Evolutionary conservation across 371 early-diverging fungal genomes (phyloP), one percentile per base, ranked within the genome.

Genomic region (Lichtheimia hyalospora): DNA sequence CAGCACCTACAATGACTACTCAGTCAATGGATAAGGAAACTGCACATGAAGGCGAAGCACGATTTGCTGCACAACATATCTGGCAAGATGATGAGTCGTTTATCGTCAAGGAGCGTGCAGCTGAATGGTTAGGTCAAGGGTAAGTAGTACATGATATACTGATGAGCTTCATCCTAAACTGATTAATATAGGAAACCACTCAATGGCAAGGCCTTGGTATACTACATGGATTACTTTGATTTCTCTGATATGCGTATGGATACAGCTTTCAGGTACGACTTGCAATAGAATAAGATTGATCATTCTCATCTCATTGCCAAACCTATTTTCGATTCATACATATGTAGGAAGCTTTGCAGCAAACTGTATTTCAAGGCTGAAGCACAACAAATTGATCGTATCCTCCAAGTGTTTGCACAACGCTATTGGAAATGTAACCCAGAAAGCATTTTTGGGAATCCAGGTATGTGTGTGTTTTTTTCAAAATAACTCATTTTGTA

Each of bases 301-400:
- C 34, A 34, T 1, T 10, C 0, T 34, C 10, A 34, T 34, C 34
- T 34, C 34, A 46, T 46, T 0, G 46, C 14, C 7, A 46, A 46
- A 8, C 14, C n/a, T 43, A 43, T n/a, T 43, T 14, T 25, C 7
- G 27, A 34, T 8, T 46, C 46, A n/a, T n/a, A n/a, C n/a, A n/a
- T 43, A n/a, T 46, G 10, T 18, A 46, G 15, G 91, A 93, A 68
- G 94, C 71, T 96, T 34, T 93, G 94, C 60, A 76, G 79, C 18
- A 87, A 89, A 24, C 74, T 96, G 4, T 86, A 87, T 27, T 76
- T 97, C 61, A 90, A 89, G 52, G 97, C 93, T 12, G 97, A 97
- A 71, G 88, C 96, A 7, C 97, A 97, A 71, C 84, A 88, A 49
- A 87, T 95, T 42, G 95, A 94, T 71, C 82, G 96, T 7, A 86